phyloP scores from a whole-genome alignment of 306 rosid genomes.

The Morella rubra region DNA sequence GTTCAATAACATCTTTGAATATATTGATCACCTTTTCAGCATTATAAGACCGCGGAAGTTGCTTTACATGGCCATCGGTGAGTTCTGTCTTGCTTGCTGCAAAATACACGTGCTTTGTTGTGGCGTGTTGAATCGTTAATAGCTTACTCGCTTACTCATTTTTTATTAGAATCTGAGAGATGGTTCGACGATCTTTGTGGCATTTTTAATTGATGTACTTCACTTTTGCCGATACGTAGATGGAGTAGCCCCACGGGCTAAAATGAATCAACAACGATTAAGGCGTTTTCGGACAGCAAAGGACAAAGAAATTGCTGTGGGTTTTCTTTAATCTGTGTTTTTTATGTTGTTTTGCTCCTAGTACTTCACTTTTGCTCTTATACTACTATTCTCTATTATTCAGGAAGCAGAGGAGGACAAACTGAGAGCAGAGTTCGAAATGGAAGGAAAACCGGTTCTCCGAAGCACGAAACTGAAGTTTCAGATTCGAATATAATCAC shows the following conservation, averaged over 20 bases:
- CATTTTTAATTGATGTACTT: neutral
- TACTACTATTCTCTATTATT: neutral
- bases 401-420: slow-evolving; percentile 51
- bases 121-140: too few species aligned
- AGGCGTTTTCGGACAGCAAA: slow-evolving; percentile 43
- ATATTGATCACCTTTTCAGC: slow-evolving; percentile 44
- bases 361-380: neutral
- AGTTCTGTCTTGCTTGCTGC: neutral
- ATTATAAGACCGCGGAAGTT: slow-evolving; percentile 42
- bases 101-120: too few species aligned
- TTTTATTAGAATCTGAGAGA: neutral
- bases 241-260: slow-evolving; percentile 68
- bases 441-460: slow-evolving; percentile 48
- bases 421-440: slow-evolving; percentile 36
- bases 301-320: slow-evolving; percentile 34
- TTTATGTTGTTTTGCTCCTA: neutral
- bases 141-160: too few species aligned
- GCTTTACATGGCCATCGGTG: slow-evolving; percentile 49
- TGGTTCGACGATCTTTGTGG: too few species aligned
- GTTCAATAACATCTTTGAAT: slow-evolving; percentile 36
- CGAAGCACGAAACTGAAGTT: slow-evolving; percentile 36
- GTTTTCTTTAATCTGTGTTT: neutral
- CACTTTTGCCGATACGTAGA: slow-evolving; percentile 28
- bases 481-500: slow-evolving; percentile 50
- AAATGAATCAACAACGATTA: slow-evolving; percentile 61